phyloP scores from a whole-genome alignment of 805 yeast genomes.

The Myxozyma neotropica region DNA sequence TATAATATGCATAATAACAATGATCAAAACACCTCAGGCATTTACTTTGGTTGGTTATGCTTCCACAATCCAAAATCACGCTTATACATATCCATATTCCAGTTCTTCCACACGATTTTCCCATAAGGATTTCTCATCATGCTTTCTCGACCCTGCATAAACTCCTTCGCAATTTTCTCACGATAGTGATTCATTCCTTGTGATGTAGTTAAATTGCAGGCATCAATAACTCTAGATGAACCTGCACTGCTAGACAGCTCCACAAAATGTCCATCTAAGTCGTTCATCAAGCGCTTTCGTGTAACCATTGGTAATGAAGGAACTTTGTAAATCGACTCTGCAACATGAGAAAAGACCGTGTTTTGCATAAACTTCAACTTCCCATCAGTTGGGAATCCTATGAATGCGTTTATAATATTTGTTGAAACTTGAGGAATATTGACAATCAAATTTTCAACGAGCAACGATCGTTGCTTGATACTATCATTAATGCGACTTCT shows the following conservation, averaged over 20 bases:
- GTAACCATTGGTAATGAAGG: slow-evolving; percentile 17
- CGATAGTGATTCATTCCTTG: slow-evolving; percentile 77
- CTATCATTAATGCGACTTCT: slow-evolving; percentile 17
- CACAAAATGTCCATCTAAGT: slow-evolving; percentile 54
- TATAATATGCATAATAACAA: background rate
- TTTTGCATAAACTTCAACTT: slow-evolving; percentile 77
- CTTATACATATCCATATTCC: slow-evolving; percentile 79
- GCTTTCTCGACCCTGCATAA: slow-evolving; percentile 56
- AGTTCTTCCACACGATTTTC: slow-evolving; percentile 89
- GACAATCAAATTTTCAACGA: slow-evolving; percentile 14
- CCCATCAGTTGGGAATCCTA: slow-evolving; percentile 62
- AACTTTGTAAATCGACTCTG: slow-evolving; percentile 48
- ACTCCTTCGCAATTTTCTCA: slow-evolving; percentile 76
- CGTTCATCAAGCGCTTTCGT: slow-evolving; percentile 64
- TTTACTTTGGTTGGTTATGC: slow-evolving; percentile 3
- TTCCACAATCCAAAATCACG: slow-evolving; percentile 22
- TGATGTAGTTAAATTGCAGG: slow-evolving; percentile 72
- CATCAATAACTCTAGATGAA: slow-evolving; percentile 89
- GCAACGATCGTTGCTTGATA: slow-evolving; percentile 21
- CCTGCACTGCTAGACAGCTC: slow-evolving; percentile 78
- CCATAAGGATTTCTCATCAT: slow-evolving; percentile 89
- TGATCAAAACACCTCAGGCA: background rate
- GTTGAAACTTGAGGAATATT: slow-evolving; percentile 7
- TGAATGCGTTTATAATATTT: slow-evolving; percentile 57
- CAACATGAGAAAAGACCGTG: slow-evolving; percentile 88